Conservation (phyloP, 805 yeast genomes). For the Suhomyces sp. region DNA sequence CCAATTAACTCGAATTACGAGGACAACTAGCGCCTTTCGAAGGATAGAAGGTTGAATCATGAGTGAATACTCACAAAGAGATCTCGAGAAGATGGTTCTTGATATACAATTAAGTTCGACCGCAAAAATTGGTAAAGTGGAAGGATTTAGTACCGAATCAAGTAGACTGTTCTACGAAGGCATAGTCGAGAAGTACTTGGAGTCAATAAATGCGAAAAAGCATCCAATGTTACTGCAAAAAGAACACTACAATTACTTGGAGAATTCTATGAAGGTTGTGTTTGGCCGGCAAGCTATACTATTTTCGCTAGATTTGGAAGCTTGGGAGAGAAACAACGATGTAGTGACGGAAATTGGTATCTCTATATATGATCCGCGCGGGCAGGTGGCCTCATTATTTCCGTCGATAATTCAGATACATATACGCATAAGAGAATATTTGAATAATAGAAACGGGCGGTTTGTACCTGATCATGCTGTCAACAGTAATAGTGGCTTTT, state of each 20-base stretch:
- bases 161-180: not conserved
- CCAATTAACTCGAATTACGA: not conserved
- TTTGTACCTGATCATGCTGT: constrained; percentile 55
- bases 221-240: not conserved
- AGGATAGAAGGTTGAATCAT: not conserved
- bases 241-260: constrained; percentile 4
- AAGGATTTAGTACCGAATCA: not conserved
- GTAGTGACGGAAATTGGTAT: constrained; percentile 57
- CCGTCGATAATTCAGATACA: constrained; percentile 43
- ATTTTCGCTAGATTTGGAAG: constrained; percentile 57
- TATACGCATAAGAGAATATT: constrained; percentile 45
- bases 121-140: not conserved
- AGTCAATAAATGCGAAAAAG: not conserved
- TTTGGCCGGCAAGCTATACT: constrained; percentile 26
- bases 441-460: constrained; percentile 44
- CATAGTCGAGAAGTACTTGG: not conserved
- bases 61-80: not conserved
- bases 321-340: constrained; percentile 45
- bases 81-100: not conserved
- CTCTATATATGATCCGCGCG: constrained; percentile 53
- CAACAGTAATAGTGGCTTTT: constrained; percentile 50
- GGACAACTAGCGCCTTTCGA: not conserved
- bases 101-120: not conserved
- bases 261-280: constrained; percentile 17
- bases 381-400: constrained; percentile 33